These are phyloP conservation scores for Picea mariana DNA, from an alignment of 83 land plant species.

Conservation along the genomic window DNA sequence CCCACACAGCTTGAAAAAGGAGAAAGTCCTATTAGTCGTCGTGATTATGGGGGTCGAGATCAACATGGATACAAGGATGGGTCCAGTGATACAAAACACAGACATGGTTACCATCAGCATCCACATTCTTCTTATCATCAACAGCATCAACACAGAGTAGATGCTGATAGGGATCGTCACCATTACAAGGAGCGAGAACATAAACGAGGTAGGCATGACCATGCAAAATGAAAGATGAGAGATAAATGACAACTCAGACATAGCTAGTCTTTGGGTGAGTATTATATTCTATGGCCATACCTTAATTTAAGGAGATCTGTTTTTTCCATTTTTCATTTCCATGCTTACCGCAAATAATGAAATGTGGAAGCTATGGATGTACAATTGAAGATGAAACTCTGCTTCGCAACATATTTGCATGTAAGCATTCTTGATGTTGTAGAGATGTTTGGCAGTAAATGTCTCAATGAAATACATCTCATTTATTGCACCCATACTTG, in stretches of 20 bases:
- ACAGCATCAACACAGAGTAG: constrained; percentile 13
- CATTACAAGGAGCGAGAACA: constrained; percentile 16
- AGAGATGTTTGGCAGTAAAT: constrained; percentile 4
- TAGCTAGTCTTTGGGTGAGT: not conserved
- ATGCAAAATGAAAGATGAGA: constrained; percentile 12
- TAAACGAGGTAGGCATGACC: constrained; percentile 13
- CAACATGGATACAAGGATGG: constrained; percentile 20
- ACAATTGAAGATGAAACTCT: constrained; percentile 11
- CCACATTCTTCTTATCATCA: constrained; percentile 9
- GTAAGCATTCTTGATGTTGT: constrained; percentile 14
- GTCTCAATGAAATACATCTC: not conserved
- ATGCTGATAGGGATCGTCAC: constrained; percentile 10
- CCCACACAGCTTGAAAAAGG: constrained; percentile 1
- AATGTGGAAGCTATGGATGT: constrained; percentile 10
- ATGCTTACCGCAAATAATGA: constrained; percentile 3
- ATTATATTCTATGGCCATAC: not conserved
- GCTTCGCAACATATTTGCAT: not conserved
- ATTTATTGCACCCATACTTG: not conserved
- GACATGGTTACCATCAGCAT: constrained; percentile 14
- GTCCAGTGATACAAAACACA: constrained; percentile 10
- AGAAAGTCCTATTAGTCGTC: constrained; percentile 14
- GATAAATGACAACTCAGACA: not conserved
- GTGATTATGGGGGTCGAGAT: constrained; percentile 14
- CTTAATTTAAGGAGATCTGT: not conserved
- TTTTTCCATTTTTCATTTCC: constrained; percentile 3